Conservation (phyloP, 495 filamentous ascomycete species). For the Hypomontagnella submonticulosa region DNA sequence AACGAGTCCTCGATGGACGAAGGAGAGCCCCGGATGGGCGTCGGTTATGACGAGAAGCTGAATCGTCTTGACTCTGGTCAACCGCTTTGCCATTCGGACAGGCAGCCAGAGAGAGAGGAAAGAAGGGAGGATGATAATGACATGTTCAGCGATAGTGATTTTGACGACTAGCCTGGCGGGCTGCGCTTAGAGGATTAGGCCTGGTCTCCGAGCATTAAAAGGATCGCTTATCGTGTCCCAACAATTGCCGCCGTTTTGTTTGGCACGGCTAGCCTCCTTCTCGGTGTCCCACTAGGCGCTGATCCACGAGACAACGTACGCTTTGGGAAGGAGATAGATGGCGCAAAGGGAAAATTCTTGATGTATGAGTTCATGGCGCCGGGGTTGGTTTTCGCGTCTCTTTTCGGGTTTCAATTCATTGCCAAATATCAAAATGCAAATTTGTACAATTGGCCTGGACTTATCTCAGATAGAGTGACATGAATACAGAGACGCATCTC, state of each 20-base stretch:
- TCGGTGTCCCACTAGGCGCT: neutral
- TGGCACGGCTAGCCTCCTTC: no score
- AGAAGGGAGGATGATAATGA: slow-evolving; percentile 7
- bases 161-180: no score
- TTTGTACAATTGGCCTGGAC: slow-evolving; percentile 41
- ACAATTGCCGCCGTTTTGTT: no score
- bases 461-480: slow-evolving; percentile 18
- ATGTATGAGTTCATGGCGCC: slow-evolving; percentile 23
- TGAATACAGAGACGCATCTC: slow-evolving; percentile 19
- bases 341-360: neutral
- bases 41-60: slow-evolving; percentile 64
- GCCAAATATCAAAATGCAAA: slow-evolving; percentile 32
- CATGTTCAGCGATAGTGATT: neutral
- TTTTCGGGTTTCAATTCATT: slow-evolving; percentile 16
- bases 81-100: slow-evolving; percentile 11
- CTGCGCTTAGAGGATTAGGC: no score
- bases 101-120: slow-evolving; percentile 24
- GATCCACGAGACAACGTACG: slow-evolving; percentile 13
- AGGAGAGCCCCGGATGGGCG: slow-evolving; percentile 68
- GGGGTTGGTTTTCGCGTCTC: slow-evolving; percentile 12
- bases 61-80: slow-evolving; percentile 14
- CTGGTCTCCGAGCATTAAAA: no score
- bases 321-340: slow-evolving; percentile 4
- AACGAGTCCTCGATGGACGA: slow-evolving; percentile 75
- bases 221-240: no score